Conservation (phyloP, 2,329 filamentous ascomycete species). For the Fusarium poae region DNA sequence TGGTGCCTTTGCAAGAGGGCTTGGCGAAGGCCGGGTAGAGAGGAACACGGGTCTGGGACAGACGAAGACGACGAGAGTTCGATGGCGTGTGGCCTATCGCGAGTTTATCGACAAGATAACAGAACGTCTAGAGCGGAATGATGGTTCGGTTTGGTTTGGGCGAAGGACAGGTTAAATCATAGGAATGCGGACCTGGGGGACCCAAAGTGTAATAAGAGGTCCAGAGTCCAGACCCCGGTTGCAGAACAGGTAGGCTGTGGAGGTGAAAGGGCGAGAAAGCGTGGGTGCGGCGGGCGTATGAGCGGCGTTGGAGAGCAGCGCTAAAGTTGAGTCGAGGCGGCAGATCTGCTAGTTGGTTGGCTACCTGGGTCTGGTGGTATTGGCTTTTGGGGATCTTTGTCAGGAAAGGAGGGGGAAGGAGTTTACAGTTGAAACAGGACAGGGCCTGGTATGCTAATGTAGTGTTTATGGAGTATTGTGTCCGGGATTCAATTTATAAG, state of each 20-base stretch:
- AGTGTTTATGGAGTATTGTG: conserved; percentile 32
- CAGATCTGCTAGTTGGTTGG: conserved; percentile 42
- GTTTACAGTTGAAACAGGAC: conserved; percentile 35
- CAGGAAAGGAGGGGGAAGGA: conserved; percentile 32
- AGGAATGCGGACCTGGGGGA: conserved; percentile 46
- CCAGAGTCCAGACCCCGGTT: conserved; percentile 39
- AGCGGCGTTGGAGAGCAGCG: conserved; percentile 42
- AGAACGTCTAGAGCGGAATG: conserved; percentile 26
- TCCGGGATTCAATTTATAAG: conserved; percentile 4
- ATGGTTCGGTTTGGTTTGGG: conserved; percentile 18
- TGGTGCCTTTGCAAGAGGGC: conserved; percentile 36
- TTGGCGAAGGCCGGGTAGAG: conserved; percentile 36
- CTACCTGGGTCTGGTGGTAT: conserved; percentile 33
- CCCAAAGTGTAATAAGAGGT: conserved; percentile 47
- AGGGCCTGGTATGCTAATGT: conserved; percentile 32
- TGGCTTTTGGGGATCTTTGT: conserved; percentile 37
- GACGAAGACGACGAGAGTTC: conserved; percentile 42
- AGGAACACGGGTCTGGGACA: conserved; percentile 11
- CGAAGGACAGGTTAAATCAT: conserved; percentile 34
- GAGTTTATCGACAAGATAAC: conserved; percentile 40
- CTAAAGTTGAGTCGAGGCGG: conserved; percentile 41
- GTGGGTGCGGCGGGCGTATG: conserved; percentile 35
- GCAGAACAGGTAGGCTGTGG: conserved; percentile 35
- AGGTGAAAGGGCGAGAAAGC: conserved; percentile 30
- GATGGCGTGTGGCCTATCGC: conserved; percentile 40